Evolutionary conservation across 495 filamentous ascomycete species (phyloP).

Genomic region (Penicillium pancosmium): DNA sequence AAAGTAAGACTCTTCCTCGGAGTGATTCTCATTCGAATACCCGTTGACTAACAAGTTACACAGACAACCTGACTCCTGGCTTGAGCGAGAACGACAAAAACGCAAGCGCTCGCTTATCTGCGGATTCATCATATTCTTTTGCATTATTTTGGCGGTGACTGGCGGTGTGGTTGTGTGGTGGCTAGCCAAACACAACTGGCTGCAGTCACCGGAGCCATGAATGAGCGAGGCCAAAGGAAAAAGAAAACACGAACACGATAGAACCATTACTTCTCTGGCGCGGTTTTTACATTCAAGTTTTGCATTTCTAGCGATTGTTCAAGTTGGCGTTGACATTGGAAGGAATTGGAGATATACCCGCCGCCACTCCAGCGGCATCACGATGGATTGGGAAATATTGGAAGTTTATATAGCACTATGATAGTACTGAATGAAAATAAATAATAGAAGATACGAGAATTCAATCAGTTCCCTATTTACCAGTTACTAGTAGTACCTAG

Average conservation of each 20-base stretch:
- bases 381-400: not conserved
- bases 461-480: not conserved
- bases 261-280: too few relatives aligned
- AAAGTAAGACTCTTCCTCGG: conserved; percentile 13
- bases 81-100: conserved; percentile 38
- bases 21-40: not conserved
- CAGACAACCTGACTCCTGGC: conserved; percentile 36
- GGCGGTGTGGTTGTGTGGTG: conserved; percentile 42
- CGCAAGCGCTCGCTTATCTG: conserved; percentile 35
- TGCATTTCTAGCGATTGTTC: conserved; percentile 1
- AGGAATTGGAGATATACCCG: conserved; percentile 30
- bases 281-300: not conserved
- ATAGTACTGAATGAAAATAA: not conserved
- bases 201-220: conserved; percentile 26
- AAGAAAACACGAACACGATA: not conserved
- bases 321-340: not conserved
- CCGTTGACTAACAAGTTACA: conserved; percentile 6
- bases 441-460: not conserved
- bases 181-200: conserved; percentile 44
- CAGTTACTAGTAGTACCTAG: too few relatives aligned
- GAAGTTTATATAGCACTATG: not conserved
- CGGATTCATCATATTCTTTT: conserved; percentile 39
- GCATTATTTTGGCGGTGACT: conserved; percentile 27
- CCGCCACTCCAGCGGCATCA: conserved; percentile 28
- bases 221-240: too few relatives aligned